Evolutionary conservation across 1,284 basidiomycete genomes (phyloP).

Genomic region (Marasmius fiardii): DNA sequence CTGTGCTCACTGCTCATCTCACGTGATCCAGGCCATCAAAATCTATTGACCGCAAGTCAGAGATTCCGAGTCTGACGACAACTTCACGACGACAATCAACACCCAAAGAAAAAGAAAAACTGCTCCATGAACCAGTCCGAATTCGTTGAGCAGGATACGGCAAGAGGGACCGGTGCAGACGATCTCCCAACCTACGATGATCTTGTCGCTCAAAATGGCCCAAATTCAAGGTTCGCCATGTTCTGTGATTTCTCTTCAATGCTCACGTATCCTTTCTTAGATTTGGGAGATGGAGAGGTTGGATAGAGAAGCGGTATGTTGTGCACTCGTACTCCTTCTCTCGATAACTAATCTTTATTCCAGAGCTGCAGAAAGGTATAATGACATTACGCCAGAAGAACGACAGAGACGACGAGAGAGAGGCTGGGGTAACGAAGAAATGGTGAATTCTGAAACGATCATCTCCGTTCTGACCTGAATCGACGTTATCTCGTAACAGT

Average conservation of each 20-base stretch:
- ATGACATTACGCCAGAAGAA: conserved; percentile 58
- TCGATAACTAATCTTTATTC: conserved; percentile 11
- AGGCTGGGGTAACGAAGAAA: conserved; percentile 59
- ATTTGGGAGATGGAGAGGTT: conserved; percentile 78
- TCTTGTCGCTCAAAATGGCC: conserved; percentile 65
- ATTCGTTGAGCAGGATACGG: conserved; percentile 53
- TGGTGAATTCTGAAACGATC: conserved; percentile 1
- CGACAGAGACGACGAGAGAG: conserved; percentile 51
- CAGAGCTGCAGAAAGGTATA: conserved; percentile 80
- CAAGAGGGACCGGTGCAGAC: conserved; percentile 40
- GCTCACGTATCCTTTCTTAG: conserved; percentile 32
- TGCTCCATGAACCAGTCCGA: background rate
- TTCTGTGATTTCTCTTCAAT: background rate
- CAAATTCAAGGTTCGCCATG: conserved; percentile 63
- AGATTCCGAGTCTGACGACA: too few relatives aligned
- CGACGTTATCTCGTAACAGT: background rate
- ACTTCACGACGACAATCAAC: too few relatives aligned
- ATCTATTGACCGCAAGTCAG: too few relatives aligned
- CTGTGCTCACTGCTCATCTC: too few relatives aligned
- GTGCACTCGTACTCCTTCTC: background rate
- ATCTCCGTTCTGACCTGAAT: too few relatives aligned
- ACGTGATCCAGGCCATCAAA: too few relatives aligned
- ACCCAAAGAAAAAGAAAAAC: too few relatives aligned
- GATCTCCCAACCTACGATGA: conserved; percentile 76
- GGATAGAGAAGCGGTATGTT: conserved; percentile 78